Base-by-base conservation (phyloP, 495 filamentous ascomycete species). In the Aspergillus heteromorphus region DNA sequence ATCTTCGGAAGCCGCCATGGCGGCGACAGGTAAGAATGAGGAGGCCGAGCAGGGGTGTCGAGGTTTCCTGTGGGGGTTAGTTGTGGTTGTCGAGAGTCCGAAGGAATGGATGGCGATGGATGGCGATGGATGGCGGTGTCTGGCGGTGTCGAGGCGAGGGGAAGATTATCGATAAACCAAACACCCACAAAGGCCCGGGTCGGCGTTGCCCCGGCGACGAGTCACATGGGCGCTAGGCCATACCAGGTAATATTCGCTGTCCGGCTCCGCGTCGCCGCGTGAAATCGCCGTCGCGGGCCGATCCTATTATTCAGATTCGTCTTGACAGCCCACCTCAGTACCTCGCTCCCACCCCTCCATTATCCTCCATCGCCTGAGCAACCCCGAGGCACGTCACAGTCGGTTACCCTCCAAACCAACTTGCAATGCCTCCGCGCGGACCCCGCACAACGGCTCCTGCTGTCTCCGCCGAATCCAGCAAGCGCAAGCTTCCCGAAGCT, bases 1-100 rank as follows among this genome's bases (percentile, higher is more conserved):
- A 58, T 87, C 82, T 29, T 81, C 75, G 27, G 78, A 65, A 49
- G 63, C 73, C 63, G 77, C 70, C 79, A 82, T 82, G 31, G 61
- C 65, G 65, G 56, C 63, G 62, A 64, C 42, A 48, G 48, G 42
- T 42, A 30, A 20, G 23, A 49, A 45, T 20, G 36, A 27, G 38
- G 10, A 7, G 3, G 20, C 27, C 5, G 1, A 29, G 23, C 0
- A 20, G n/a, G 40, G n/a, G 27, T 34, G 47, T 25, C 27, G 16
- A 11, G 36, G 4, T 25, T 36, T 14, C 25, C 16, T 9, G 29
- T 29, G 50, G 47, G 43, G 36, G 0, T 1, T 27, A n/a, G 29
- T 29, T 48, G 47, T 48, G 36, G 0, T 1, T 27, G 30, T 30
- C 7, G 16, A 18, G 17, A 11, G 13, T 13, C n/a, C 25, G 17